These are phyloP conservation scores for Tylopilus orsonianus DNA, from an alignment of 1,284 basidiomycete species.

Conservation along the genomic window DNA sequence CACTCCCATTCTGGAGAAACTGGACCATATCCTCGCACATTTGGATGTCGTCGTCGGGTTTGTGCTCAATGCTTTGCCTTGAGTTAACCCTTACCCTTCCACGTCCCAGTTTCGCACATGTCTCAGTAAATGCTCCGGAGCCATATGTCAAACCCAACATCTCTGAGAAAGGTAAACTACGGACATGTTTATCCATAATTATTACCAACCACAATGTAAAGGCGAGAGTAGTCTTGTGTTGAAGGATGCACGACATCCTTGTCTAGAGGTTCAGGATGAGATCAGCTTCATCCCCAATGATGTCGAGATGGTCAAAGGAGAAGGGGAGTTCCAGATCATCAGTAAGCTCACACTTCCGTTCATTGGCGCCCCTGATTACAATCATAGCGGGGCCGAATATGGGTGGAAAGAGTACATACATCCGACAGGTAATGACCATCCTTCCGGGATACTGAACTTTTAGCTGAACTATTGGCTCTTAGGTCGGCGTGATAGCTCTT, in stretches of 20 bases:
- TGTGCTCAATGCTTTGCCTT: background rate
- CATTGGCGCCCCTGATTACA: background rate
- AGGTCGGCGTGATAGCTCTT: conserved; percentile 91
- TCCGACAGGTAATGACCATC: conserved; percentile 61
- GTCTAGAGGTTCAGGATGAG: conserved; percentile 95
- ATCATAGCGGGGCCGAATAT: conserved; percentile 87
- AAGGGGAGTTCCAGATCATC: conserved; percentile 87
- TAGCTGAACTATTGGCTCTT: conserved; percentile 13
- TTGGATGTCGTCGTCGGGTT: conserved; percentile 91
- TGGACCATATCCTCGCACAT: conserved; percentile 87
- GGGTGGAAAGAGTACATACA: conserved; percentile 95
- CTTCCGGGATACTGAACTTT: background rate
- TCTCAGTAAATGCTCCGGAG: conserved; percentile 83
- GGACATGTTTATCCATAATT: background rate
- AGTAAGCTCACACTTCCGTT: conserved; percentile 45
- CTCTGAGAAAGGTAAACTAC: conserved; percentile 61
- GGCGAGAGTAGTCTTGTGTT: conserved; percentile 80
- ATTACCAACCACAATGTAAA: conserved; percentile 28
- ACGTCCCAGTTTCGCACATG: conserved; percentile 76
- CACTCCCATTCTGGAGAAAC: conserved; percentile 84
- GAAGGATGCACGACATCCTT: conserved; percentile 89
- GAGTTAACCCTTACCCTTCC: background rate
- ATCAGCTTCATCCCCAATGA: conserved; percentile 96
- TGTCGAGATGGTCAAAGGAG: conserved; percentile 84
- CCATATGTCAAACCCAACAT: conserved; percentile 86